These are phyloP conservation scores for Cladosporium colombiae DNA, from an alignment of 2,329 filamentous ascomycete genomes.

Conservation along the genomic window DNA sequence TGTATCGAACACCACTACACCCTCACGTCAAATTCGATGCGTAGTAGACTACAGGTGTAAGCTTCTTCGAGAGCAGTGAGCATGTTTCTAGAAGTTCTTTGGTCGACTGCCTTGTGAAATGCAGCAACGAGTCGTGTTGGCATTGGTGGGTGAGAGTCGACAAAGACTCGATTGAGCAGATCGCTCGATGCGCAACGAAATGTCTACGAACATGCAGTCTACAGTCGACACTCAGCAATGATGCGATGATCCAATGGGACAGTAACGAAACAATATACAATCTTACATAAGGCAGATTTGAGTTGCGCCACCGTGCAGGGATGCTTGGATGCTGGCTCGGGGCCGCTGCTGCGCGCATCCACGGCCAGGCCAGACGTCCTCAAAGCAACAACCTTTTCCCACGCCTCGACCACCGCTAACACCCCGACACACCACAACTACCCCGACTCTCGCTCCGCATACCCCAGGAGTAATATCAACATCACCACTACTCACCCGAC, in stretches of 20 bases:
- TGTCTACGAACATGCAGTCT: neutral
- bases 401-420: neutral
- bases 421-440: neutral
- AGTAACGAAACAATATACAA: neutral
- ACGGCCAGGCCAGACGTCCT: neutral
- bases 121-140: neutral
- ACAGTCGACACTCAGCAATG: neutral
- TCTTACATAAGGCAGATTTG: constrained; percentile 1
- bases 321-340: neutral
- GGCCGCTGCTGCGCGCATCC: neutral
- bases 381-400: neutral
- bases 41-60: neutral
- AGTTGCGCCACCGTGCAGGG: constrained; percentile 11
- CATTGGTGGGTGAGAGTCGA: neutral
- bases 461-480: neutral
- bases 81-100: neutral
- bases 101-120: neutral
- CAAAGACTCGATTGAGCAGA: neutral
- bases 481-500: neutral
- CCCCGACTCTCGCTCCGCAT: neutral
- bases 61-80: neutral
- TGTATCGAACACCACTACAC: neutral
- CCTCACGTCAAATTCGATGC: neutral
- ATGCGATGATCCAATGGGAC: neutral
- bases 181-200: neutral